Base-by-base conservation (phyloP, 371 early-diverging fungal species). In the Mortierella sp. region DNA sequence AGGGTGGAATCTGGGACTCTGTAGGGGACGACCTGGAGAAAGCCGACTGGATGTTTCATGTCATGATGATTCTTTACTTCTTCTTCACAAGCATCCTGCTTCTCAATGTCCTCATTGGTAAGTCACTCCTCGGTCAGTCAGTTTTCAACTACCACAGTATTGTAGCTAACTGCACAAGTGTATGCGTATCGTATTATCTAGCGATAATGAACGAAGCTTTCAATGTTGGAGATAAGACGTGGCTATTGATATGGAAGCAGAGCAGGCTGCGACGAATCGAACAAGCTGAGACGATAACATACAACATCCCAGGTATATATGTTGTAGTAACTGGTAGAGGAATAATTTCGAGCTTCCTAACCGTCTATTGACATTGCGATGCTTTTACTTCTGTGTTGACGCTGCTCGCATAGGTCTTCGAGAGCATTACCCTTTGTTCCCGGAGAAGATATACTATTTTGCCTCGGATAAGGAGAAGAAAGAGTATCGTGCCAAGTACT, bases 71-170 rank as follows among this genome's bases (percentile, higher is more conserved):
- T 1, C 14, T 53, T 1, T 64, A 58, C 34, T 58, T 64, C 27
- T 58, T 64, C 46, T 64, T 58, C 31, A 58, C 65, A 1, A 51
- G 41, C 18, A 64, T 64, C 14, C 65, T 64, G 0, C 49, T 64
- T 58, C 45, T 64, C 19, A 64, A 58, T 26, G 58, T 64, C 16
- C 52, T 64, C 38, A 64, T 64, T 16, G 58, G 61, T 61, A 61
- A 53, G 61, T 19, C 4, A 4, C 18, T 28, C 18, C 5, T 51
- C 30, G 30, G 5, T 51, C 34, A n/a, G n/a, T n/a, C 34, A 7
- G 34, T 34, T 34, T 34, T 18, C 34, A 34, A 34, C 10, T 34
- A 10, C 4, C 34, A 10, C 34, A 34, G 4, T 34, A 34, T 7
- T 34, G 10, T 34, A 10, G 10, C 10, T 34, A n/a, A n/a, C n/a